These are phyloP conservation scores for Termitomyces sp. DNA, from an alignment of 768 basidiomycete genomes.

Conservation along the genomic window DNA sequence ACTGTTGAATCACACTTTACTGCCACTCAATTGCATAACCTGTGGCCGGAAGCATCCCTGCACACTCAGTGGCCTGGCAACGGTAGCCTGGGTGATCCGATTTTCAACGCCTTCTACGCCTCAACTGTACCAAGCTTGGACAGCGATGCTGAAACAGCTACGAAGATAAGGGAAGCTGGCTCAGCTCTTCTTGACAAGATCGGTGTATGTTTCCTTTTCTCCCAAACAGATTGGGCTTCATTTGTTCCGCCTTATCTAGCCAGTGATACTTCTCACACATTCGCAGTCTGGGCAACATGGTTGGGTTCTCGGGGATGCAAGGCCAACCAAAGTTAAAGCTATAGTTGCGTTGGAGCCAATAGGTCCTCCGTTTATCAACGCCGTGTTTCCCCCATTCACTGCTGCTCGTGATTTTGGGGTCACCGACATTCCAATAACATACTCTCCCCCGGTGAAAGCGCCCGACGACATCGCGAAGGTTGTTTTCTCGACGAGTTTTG, in stretches of 20 bases:
- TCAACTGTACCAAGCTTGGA: constrained; percentile 35
- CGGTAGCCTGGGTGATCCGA: constrained; percentile 39
- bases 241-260: constrained; percentile 26
- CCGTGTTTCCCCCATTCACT: constrained; percentile 30
- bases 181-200: constrained; percentile 39
- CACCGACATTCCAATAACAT: constrained; percentile 42
- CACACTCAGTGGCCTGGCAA: constrained; percentile 52
- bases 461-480: constrained; percentile 29
- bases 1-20: constrained; percentile 38
- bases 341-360: constrained; percentile 46
- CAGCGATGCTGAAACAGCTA: constrained; percentile 29
- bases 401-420: constrained; percentile 41
- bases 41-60: constrained; percentile 42
- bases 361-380: constrained; percentile 44
- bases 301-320: constrained; percentile 43
- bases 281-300: constrained; percentile 46
- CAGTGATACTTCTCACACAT: constrained; percentile 43
- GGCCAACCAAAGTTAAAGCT: constrained; percentile 38
- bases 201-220: constrained; percentile 28
- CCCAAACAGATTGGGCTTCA: background rate
- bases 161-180: constrained; percentile 37
- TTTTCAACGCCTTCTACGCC: constrained; percentile 41
- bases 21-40: constrained; percentile 29
- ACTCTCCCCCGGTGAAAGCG: constrained; percentile 35
- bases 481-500: constrained; percentile 21